Conservation (phyloP, 768 basidiomycete species). For the Strobilomyces echinocephalus region DNA sequence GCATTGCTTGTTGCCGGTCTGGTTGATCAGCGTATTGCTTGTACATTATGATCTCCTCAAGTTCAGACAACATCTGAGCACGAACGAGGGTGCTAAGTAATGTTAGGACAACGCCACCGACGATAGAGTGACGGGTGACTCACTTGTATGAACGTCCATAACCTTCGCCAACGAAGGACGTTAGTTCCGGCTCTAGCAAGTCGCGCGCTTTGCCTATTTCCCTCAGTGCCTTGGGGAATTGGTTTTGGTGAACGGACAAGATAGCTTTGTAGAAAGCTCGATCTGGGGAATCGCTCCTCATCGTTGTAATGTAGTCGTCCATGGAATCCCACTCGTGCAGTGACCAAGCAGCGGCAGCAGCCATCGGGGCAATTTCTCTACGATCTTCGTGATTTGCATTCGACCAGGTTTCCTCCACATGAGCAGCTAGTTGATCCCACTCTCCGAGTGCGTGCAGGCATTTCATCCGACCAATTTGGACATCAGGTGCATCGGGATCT, state of each 20-base stretch:
- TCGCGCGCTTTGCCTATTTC: constrained; percentile 94
- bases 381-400: constrained; percentile 79
- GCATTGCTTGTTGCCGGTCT: constrained; percentile 84
- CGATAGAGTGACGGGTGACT: constrained; percentile 22
- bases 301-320: constrained; percentile 93
- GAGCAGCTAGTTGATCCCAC: constrained; percentile 86
- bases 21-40: constrained; percentile 93
- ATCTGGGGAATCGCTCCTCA: constrained; percentile 91
- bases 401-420: constrained; percentile 86
- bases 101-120: constrained; percentile 10
- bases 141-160: constrained; percentile 98
- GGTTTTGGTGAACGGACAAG: constrained; percentile 91
- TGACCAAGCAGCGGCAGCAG: constrained; percentile 96
- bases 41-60: constrained; percentile 96
- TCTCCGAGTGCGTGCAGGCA: constrained; percentile 96
- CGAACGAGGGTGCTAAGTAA: constrained; percentile 81
- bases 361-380: constrained; percentile 91
- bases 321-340: constrained; percentile 96
- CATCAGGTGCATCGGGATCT: constrained; percentile 72
- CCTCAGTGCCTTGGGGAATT: constrained; percentile 83
- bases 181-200: constrained; percentile 84
- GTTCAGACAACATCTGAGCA: constrained; percentile 95
- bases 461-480: constrained; percentile 88
- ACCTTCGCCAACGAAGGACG: constrained; percentile 88
- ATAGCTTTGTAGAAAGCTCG: constrained; percentile 96